phyloP scores from a whole-genome alignment of 2,329 filamentous ascomycete species.

The Sporothrix curviconia region DNA sequence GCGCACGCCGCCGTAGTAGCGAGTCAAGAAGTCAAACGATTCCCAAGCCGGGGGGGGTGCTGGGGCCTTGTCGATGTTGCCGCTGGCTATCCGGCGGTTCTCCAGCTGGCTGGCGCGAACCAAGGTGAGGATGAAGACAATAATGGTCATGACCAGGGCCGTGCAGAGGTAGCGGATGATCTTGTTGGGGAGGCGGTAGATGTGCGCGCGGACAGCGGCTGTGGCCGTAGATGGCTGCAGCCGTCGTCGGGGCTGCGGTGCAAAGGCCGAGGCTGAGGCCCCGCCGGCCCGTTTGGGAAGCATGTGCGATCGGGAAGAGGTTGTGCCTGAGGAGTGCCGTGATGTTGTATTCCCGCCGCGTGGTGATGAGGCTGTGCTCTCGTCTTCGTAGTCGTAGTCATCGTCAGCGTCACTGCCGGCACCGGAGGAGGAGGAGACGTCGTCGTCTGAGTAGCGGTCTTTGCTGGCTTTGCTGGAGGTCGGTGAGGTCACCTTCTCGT shows the following conservation, averaged over 20 bases:
- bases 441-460: constrained; percentile 47
- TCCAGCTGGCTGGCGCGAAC: constrained; percentile 67
- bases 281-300: constrained; percentile 34
- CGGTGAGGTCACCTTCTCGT: constrained; percentile 37
- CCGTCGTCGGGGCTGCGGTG: constrained; percentile 18
- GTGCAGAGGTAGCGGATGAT: constrained; percentile 75
- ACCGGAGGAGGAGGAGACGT: constrained; percentile 41
- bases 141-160: constrained; percentile 58
- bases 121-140: constrained; percentile 71
- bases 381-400: constrained; percentile 32
- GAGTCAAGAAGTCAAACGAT: constrained; percentile 72
- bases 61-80: constrained; percentile 52
- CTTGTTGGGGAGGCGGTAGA: constrained; percentile 63
- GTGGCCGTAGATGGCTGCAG: constrained; percentile 2
- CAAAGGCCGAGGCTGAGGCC: constrained; percentile 18
- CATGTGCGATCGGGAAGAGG: constrained; percentile 39
- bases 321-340: constrained; percentile 43
- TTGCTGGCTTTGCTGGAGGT: constrained; percentile 33
- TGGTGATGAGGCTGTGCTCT: constrained; percentile 32
- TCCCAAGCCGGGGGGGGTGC: constrained; percentile 71
- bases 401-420: constrained; percentile 21
- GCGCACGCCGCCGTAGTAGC: constrained; percentile 85
- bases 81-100: constrained; percentile 53
- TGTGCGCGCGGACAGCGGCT: constrained; percentile 28
- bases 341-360: constrained; percentile 40